Evolutionary conservation across 257 asterid genomes (phyloP).

Genomic region (Orobanche coerulescens): DNA sequence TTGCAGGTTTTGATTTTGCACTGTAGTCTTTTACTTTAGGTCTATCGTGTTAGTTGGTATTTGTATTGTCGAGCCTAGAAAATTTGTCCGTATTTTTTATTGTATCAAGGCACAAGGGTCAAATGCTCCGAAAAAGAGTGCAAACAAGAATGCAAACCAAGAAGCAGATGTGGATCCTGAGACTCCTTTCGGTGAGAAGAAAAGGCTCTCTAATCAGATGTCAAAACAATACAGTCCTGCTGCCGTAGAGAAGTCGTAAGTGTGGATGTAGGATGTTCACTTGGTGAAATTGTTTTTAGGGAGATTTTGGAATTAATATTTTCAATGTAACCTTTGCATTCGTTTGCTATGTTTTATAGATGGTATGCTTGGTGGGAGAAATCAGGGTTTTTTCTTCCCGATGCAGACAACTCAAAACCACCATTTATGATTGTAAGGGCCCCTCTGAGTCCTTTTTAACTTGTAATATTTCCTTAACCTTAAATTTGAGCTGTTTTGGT

Average conservation of each 20-base stretch:
- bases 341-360: conserved; percentile 26
- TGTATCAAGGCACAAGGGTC: too few species aligned
- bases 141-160: conserved; percentile 47
- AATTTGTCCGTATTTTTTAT: too few species aligned
- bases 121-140: conserved; percentile 33
- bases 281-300: neutral
- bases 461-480: too few species aligned
- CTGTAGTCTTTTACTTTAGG: too few species aligned
- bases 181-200: conserved; percentile 58
- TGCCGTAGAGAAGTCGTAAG: conserved; percentile 66
- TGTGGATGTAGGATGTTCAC: neutral
- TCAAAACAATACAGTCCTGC: conserved; percentile 57
- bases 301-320: neutral
- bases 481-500: neutral
- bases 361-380: conserved; percentile 87
- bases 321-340: neutral
- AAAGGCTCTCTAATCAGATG: conserved; percentile 52
- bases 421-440: conserved; percentile 65
- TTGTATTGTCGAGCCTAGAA: too few species aligned
- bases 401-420: conserved; percentile 53
- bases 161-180: conserved; percentile 65
- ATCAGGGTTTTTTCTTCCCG: conserved; percentile 59
- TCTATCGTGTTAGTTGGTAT: too few species aligned
- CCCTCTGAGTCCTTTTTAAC: neutral
- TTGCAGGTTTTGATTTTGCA: too few species aligned